A percentile compares a stretch with the other conserved stretches of the same genome.
Evolutionary conservation across 768 basidiomycete genomes (phyloP).

Genomic region (Psilocybe tampanensis): DNA sequence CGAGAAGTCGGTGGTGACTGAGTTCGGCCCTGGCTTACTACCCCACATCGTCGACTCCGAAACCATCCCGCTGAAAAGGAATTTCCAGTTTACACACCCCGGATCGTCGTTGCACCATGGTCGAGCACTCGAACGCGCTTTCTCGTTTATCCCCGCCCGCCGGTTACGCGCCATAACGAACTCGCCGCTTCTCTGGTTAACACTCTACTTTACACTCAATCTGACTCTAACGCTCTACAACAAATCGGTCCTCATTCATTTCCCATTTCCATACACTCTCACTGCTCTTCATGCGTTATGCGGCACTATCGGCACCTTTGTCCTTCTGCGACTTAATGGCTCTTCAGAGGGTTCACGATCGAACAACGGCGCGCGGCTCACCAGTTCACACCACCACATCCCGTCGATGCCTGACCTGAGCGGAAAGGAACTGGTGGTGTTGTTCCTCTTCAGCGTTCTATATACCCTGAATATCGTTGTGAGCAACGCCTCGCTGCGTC

Average conservation of each 20-base stretch:
- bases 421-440: slow-evolving; percentile 55
- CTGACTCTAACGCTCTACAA: slow-evolving; percentile 93
- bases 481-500: slow-evolving; percentile 86
- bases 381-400: slow-evolving; percentile 11
- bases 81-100: slow-evolving; percentile 1
- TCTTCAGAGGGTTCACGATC: slow-evolving; percentile 2
- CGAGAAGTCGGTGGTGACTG: background rate
- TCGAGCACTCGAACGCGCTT: background rate
- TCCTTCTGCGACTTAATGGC: slow-evolving; percentile 47
- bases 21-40: slow-evolving; percentile 4
- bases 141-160: background rate
- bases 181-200: slow-evolving; percentile 57
- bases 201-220: slow-evolving; percentile 88
- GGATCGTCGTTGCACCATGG: background rate
- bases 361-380: background rate
- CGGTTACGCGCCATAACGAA: slow-evolving; percentile 6
- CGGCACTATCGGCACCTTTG: slow-evolving; percentile 78
- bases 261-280: slow-evolving; percentile 95
- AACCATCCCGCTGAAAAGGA: slow-evolving; percentile 1
- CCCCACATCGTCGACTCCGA: background rate
- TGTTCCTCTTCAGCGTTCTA: slow-evolving; percentile 83
- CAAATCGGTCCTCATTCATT: slow-evolving; percentile 87
- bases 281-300: slow-evolving; percentile 91
- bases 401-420: slow-evolving; percentile 36
- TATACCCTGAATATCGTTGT: slow-evolving; percentile 96